Evolutionary conservation across 495 filamentous ascomycete genomes (phyloP).

Genomic region (Apodospora peruviana): DNA sequence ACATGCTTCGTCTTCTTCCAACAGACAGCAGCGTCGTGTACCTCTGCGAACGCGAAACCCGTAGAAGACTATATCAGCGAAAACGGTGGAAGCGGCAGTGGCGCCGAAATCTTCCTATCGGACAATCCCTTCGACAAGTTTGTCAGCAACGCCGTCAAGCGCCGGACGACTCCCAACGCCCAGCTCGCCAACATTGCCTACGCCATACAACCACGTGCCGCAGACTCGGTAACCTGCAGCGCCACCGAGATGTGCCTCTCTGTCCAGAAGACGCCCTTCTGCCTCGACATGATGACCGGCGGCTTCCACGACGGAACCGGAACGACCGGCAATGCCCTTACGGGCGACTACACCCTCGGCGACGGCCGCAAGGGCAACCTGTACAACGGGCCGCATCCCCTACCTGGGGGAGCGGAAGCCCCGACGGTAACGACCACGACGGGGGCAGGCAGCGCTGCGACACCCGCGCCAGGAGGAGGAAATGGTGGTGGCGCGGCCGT

Average conservation of each 20-base stretch:
- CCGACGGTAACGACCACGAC: background rate
- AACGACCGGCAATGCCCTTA: constrained; percentile 4
- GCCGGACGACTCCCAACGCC: constrained; percentile 1
- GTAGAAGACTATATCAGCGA: constrained; percentile 4
- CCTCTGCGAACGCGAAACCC: constrained; percentile 1
- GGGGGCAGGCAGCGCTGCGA: background rate
- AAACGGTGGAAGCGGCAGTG: background rate
- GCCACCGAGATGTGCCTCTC: constrained; percentile 6
- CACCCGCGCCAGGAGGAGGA: no score
- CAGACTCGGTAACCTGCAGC: background rate
- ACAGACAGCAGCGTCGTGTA: constrained; percentile 7
- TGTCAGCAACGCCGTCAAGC: constrained; percentile 6
- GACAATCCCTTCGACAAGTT: background rate
- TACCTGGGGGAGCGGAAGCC: background rate
- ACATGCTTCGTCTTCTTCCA: background rate
- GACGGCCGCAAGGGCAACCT: constrained; percentile 8
- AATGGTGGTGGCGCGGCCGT: no score
- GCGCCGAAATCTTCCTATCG: background rate
- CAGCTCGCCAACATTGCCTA: constrained; percentile 5
- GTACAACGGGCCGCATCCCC: constrained; percentile 4
- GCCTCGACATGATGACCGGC: background rate
- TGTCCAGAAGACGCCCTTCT: constrained; percentile 2
- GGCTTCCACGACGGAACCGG: constrained; percentile 8
- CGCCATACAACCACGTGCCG: background rate
- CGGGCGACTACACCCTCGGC: constrained; percentile 3